phyloP scores from a whole-genome alignment of 495 filamentous ascomycete genomes.

The Cryomyces antarcticus region DNA sequence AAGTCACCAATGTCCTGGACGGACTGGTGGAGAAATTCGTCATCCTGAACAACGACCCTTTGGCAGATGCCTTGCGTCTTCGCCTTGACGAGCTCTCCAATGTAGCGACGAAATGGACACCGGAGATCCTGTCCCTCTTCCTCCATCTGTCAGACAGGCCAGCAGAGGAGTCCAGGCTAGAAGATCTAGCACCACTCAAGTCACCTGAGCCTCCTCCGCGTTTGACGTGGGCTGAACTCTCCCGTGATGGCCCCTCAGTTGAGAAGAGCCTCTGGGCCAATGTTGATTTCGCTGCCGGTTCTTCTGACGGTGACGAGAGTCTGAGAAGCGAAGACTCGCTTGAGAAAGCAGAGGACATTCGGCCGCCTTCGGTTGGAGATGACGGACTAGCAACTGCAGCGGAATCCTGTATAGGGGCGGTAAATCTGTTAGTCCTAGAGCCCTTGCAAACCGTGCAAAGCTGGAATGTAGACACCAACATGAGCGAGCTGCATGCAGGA shows the following conservation, averaged over 20 bases:
- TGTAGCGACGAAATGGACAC: conserved; percentile 36
- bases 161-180: conserved; percentile 40
- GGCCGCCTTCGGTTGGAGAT: conserved; percentile 17
- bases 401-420: conserved; percentile 18
- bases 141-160: conserved; percentile 71
- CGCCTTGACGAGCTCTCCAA: conserved; percentile 40
- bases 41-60: conserved; percentile 51
- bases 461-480: too few relatives aligned
- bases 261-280: conserved; percentile 60
- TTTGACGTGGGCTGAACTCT: conserved; percentile 57
- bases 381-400: conserved; percentile 19
- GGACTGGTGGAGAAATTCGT: conserved; percentile 81
- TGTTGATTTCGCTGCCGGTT: conserved; percentile 48
- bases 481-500: too few relatives aligned
- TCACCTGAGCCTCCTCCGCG: conserved; percentile 22
- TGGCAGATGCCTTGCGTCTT: conserved; percentile 53
- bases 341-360: conserved; percentile 15
- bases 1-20: conserved; percentile 46
- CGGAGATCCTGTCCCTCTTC: conserved; percentile 63
- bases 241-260: conserved; percentile 49
- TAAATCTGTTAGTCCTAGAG: conserved; percentile 22
- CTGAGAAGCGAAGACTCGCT: conserved; percentile 10
- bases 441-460: conserved; percentile 32
- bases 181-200: conserved; percentile 34
- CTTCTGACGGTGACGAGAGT: too few relatives aligned